These are phyloP conservation scores for Xerocomus spinulosus DNA, from an alignment of 768 basidiomycete species.

Conservation along the genomic window DNA sequence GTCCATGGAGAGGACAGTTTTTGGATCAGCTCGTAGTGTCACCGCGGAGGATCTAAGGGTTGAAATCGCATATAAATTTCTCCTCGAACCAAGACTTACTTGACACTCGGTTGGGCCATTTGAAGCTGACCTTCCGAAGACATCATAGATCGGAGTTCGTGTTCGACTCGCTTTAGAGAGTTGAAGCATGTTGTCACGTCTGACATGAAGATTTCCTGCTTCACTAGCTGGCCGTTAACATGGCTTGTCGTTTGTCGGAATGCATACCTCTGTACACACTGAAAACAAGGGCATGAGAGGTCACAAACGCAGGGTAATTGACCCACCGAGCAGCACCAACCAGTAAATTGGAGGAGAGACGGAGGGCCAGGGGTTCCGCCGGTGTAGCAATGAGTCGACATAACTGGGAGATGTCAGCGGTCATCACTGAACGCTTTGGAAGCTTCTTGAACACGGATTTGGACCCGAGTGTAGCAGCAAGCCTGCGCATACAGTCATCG, in stretches of 20 bases:
- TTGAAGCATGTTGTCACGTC: conserved; percentile 79
- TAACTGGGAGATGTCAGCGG: conserved; percentile 76
- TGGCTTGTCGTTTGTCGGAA: neutral
- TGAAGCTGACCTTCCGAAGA: conserved; percentile 54
- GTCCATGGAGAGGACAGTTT: conserved; percentile 46
- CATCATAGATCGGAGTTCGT: conserved; percentile 51
- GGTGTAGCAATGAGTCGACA: conserved; percentile 80
- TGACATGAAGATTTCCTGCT: conserved; percentile 76
- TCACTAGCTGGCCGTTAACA: conserved; percentile 45
- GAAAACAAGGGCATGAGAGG: conserved; percentile 1
- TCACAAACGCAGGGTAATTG: neutral
- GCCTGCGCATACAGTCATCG: conserved; percentile 45
- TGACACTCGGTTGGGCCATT: conserved; percentile 62
- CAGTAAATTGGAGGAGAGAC: conserved; percentile 85
- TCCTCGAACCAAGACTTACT: conserved; percentile 37
- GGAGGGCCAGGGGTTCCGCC: conserved; percentile 78
- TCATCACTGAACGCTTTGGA: conserved; percentile 77
- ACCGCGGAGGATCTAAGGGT: conserved; percentile 43
- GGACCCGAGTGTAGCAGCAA: conserved; percentile 86
- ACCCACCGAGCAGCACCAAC: conserved; percentile 83
- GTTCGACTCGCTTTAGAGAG: conserved; percentile 72
- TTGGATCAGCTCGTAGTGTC: conserved; percentile 50
- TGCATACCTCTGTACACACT: conserved; percentile 48
- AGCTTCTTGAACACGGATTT: conserved; percentile 83
- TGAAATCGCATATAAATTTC: neutral